Conservation (phyloP, 768 basidiomycete species). For the Mycena metata region DNA sequence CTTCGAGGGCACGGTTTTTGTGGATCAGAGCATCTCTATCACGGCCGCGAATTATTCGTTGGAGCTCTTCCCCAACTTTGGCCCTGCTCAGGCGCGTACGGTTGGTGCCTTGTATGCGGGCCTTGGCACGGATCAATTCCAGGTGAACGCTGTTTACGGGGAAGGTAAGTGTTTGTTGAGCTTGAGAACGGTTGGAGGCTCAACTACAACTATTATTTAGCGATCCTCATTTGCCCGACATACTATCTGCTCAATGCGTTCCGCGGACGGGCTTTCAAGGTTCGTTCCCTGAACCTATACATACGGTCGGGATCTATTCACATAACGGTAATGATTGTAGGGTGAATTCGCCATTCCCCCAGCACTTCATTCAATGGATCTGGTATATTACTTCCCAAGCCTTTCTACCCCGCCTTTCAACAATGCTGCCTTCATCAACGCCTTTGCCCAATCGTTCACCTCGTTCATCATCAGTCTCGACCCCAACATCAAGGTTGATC, state of each 20-base stretch:
- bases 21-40: conserved; percentile 36
- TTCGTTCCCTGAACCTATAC: conserved; percentile 25
- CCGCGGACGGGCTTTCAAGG: conserved; percentile 49
- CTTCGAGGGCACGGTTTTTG: conserved; percentile 49
- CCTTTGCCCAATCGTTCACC: conserved; percentile 35
- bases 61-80: conserved; percentile 44
- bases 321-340: conserved; percentile 21
- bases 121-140: conserved; percentile 39
- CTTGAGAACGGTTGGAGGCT: no score
- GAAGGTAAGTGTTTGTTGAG: conserved; percentile 40
- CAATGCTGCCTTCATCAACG: conserved; percentile 31
- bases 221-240: conserved; percentile 54
- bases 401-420: conserved; percentile 22
- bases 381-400: conserved; percentile 45
- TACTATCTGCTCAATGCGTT: no score
- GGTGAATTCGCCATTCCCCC: conserved; percentile 49
- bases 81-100: conserved; percentile 17
- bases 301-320: background rate
- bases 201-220: conserved; percentile 35
- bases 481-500: conserved; percentile 25
- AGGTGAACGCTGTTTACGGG: conserved; percentile 43
- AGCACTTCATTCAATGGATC: conserved; percentile 42
- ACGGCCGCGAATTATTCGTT: conserved; percentile 40
- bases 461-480: conserved; percentile 28
- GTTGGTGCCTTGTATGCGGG: conserved; percentile 36